Percentiles rank a stretch among this genome's conserved stretches.
Conservation (phyloP, 352 stramenopile species). For the Thalassiosira ordinaria region DNA sequence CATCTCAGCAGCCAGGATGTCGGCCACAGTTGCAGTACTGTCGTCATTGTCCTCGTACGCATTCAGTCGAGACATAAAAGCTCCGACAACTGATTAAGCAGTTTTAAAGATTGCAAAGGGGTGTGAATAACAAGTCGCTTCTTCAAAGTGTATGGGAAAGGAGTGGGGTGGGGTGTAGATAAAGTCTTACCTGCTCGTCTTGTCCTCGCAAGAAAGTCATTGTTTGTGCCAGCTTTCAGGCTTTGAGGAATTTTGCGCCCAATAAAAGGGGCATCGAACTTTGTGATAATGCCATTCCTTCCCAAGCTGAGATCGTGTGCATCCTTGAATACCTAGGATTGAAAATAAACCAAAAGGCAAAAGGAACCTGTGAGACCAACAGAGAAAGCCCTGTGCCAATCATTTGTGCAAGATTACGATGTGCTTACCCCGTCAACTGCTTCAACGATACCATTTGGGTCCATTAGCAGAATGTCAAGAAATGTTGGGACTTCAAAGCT, state of each 20-base stretch:
- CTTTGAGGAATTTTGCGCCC: slow-evolving; percentile 11
- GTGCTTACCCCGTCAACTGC: slow-evolving; percentile 18
- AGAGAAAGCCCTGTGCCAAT: background rate
- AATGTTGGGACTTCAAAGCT: slow-evolving; percentile 1
- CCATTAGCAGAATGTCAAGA: slow-evolving; percentile 21
- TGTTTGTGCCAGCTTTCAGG: slow-evolving; percentile 1
- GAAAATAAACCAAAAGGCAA: too few relatives aligned
- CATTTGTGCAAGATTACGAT: too few relatives aligned
- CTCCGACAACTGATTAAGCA: too few relatives aligned
- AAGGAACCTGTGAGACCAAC: background rate
- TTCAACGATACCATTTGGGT: slow-evolving; percentile 39
- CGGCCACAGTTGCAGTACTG: slow-evolving; percentile 20
- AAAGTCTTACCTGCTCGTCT: too few relatives aligned
- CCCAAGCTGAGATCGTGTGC: slow-evolving; percentile 29
- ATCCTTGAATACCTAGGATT: slow-evolving; percentile 22
- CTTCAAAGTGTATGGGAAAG: too few relatives aligned
- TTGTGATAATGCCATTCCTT: slow-evolving; percentile 39
- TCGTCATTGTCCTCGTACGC: slow-evolving; percentile 20
- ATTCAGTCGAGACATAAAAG: slow-evolving; percentile 26
- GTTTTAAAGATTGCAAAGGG: too few relatives aligned
- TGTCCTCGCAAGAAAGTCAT: background rate
- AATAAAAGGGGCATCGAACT: slow-evolving; percentile 37
- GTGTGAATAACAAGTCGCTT: too few relatives aligned
- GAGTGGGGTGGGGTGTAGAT: too few relatives aligned
- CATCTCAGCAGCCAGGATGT: slow-evolving; percentile 29